Evolutionary conservation across 1,284 basidiomycete genomes (phyloP).

Genomic region (Papiliotrema laurentii): DNA sequence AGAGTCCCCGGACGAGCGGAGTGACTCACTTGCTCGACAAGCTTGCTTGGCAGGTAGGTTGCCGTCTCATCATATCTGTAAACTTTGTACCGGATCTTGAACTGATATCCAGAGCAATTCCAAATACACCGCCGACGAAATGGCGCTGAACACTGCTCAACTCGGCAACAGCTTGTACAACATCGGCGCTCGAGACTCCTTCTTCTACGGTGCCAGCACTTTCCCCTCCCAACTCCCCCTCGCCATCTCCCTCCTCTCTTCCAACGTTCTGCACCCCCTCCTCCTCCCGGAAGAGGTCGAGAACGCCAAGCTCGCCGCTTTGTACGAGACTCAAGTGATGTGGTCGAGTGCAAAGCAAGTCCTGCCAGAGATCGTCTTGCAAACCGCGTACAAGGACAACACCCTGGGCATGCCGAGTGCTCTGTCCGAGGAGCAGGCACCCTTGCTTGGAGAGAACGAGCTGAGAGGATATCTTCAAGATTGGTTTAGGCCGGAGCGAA

Average conservation of each 20-base stretch:
- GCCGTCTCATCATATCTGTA: neutral
- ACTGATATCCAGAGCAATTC: slow-evolving; percentile 48
- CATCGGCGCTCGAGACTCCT: slow-evolving; percentile 85
- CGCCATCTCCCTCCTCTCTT: slow-evolving; percentile 82
- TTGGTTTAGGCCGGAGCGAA: slow-evolving; percentile 89
- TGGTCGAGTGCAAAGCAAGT: slow-evolving; percentile 88
- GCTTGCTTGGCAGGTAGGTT: slow-evolving; percentile 91
- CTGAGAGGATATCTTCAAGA: slow-evolving; percentile 67
- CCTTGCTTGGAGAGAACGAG: slow-evolving; percentile 61
- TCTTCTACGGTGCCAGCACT: slow-evolving; percentile 97
- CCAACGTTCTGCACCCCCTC: slow-evolving; percentile 78
- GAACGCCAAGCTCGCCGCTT: slow-evolving; percentile 77
- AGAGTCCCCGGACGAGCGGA: slow-evolving; percentile 69
- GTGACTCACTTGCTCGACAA: slow-evolving; percentile 89
- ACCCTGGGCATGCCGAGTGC: slow-evolving; percentile 85
- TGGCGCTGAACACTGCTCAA: slow-evolving; percentile 75
- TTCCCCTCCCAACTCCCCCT: slow-evolving; percentile 78
- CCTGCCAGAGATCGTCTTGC: slow-evolving; percentile 86
- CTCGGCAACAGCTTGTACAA: slow-evolving; percentile 91
- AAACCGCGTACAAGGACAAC: slow-evolving; percentile 71
- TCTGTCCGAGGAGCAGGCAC: slow-evolving; percentile 79
- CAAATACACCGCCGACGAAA: slow-evolving; percentile 58
- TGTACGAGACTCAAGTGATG: slow-evolving; percentile 90
- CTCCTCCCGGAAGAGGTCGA: slow-evolving; percentile 76
- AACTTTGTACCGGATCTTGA: neutral